Percentiles rank a stretch among this genome's conserved stretches.
phyloP scores from a whole-genome alignment of 2,329 filamentous ascomycete species.

The Phaeosphaeriaceae sp. region DNA sequence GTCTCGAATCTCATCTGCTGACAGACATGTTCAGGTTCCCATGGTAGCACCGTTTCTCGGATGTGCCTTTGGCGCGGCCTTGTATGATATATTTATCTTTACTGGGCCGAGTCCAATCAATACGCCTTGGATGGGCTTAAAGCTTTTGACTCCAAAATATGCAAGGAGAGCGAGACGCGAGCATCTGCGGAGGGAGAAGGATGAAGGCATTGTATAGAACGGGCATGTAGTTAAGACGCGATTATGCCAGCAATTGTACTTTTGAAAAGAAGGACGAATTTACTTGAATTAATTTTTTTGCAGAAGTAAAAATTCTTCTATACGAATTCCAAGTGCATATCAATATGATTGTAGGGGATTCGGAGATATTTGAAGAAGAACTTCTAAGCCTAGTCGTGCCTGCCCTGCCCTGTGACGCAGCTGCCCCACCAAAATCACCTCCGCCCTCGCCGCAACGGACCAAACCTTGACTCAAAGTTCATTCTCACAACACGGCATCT shows the following conservation, averaged over 20 bases:
- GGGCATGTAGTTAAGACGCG: neutral
- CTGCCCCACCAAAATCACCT: constrained; percentile 13
- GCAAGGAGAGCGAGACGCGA: constrained; percentile 28
- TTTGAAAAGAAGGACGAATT: neutral
- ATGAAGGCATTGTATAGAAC: constrained; percentile 36
- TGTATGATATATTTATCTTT: constrained; percentile 60
- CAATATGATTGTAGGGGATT: no score
- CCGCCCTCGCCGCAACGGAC: constrained; percentile 8
- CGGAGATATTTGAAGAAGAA: neutral
- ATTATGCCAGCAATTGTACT: neutral
- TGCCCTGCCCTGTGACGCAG: constrained; percentile 16
- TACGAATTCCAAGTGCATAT: no score
- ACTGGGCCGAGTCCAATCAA: constrained; percentile 75
- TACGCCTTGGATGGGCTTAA: constrained; percentile 69
- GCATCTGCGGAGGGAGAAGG: constrained; percentile 31
- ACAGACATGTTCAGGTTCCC: constrained; percentile 61
- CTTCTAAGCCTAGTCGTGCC: constrained; percentile 17
- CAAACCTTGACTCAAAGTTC: constrained; percentile 22
- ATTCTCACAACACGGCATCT: constrained; percentile 1
- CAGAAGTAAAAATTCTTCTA: no score
- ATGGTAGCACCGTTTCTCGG: constrained; percentile 75
- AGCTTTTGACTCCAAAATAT: constrained; percentile 51
- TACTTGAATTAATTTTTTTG: no score
- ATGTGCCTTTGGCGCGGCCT: constrained; percentile 37
- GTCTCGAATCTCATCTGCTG: neutral